phyloP scores from a whole-genome alignment of 2,329 filamentous ascomycete species.

The Cladophialophora chaetospira region DNA sequence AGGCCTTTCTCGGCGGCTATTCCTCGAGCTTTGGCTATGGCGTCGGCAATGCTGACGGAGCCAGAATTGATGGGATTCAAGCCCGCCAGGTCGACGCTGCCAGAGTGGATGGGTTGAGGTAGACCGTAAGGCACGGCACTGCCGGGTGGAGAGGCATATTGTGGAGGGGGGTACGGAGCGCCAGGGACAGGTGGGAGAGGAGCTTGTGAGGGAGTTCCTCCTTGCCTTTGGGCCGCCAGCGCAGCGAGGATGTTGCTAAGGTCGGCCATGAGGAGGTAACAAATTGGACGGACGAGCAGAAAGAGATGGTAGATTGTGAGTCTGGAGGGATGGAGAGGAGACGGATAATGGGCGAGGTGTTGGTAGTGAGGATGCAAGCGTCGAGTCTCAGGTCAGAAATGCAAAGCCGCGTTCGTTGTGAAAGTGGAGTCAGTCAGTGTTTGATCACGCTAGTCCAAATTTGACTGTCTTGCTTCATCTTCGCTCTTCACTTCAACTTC shows the following conservation, averaged over 20 bases:
- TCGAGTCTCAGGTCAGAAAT: conserved; percentile 4
- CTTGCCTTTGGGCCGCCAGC: conserved; percentile 55
- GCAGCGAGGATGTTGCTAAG: conserved; percentile 56
- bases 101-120: conserved; percentile 55
- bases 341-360: neutral
- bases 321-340: neutral
- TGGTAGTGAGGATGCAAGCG: neutral
- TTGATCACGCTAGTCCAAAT: neutral
- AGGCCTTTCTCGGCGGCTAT: conserved; percentile 79
- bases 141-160: conserved; percentile 47
- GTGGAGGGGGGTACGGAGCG: conserved; percentile 44
- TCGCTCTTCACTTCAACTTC: neutral
- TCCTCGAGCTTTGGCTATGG: conserved; percentile 79
- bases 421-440: neutral
- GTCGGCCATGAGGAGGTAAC: conserved; percentile 36
- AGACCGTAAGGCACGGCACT: conserved; percentile 46
- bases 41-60: conserved; percentile 79
- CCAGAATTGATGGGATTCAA: conserved; percentile 79
- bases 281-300: neutral
- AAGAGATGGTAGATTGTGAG: neutral
- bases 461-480: neutral
- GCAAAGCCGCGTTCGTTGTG: neutral
- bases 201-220: conserved; percentile 50
- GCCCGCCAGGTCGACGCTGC: conserved; percentile 75
- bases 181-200: conserved; percentile 40